A percentile compares a stretch with the other conserved stretches of the same genome.
phyloP scores from a whole-genome alignment of 164 flowering plant species.

The Cinnamomum chago region DNA sequence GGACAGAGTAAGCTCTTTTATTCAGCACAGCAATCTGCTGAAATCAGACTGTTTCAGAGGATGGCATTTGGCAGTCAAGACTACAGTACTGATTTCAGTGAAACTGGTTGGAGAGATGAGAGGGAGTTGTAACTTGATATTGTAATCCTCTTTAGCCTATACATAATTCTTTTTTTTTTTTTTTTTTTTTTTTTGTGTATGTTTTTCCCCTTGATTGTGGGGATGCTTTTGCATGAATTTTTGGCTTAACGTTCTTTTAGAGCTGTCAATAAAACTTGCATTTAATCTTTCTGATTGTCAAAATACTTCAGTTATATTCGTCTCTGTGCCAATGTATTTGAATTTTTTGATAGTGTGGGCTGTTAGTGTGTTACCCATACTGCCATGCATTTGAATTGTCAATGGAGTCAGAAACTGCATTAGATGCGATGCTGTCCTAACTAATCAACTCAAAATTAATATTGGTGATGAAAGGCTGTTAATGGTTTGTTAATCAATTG shows the following conservation, averaged over 20 bases:
- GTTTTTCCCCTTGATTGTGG: background rate
- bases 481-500: too few species aligned
- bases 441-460: too few species aligned
- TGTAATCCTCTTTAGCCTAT: background rate
- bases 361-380: too few species aligned
- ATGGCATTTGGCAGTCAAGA: conserved; percentile 86
- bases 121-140: conserved; percentile 2
- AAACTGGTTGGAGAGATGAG: conserved; percentile 21
- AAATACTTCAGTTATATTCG: background rate
- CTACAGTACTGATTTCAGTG: conserved; percentile 53
- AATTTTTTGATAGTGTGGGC: too few species aligned
- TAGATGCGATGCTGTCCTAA: too few species aligned
- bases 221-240: background rate
- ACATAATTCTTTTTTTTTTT: background rate
- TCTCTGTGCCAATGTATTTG: background rate
- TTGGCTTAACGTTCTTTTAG: background rate
- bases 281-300: background rate
- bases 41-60: conserved; percentile 70
- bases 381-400: too few species aligned
- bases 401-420: too few species aligned
- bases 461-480: too few species aligned
- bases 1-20: conserved; percentile 67
- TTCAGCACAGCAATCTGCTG: conserved; percentile 65
- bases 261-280: conserved; percentile 1
- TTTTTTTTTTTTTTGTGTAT: background rate